These are phyloP conservation scores for Ascochyta koolunga DNA, from an alignment of 2,329 filamentous ascomycete species.

Conservation along the genomic window DNA sequence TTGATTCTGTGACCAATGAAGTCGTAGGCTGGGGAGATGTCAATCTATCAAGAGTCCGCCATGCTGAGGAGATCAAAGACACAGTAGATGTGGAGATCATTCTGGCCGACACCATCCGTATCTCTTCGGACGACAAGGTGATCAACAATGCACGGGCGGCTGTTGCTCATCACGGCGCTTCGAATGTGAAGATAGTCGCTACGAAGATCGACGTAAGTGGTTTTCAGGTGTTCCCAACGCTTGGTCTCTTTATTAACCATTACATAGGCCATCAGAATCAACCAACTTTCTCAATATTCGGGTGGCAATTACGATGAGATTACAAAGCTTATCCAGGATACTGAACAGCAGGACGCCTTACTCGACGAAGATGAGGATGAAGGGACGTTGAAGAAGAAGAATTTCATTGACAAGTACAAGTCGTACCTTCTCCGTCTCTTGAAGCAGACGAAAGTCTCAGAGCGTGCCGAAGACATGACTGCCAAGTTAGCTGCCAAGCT, in stretches of 20 bases:
- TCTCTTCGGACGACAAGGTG: slow-evolving; percentile 22
- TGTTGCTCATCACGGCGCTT: slow-evolving; percentile 16
- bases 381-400: neutral
- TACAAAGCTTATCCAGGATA: neutral
- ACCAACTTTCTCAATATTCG: slow-evolving; percentile 15
- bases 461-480: slow-evolving; percentile 17
- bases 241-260: neutral
- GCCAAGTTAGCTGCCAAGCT: slow-evolving; percentile 16
- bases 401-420: slow-evolving; percentile 14
- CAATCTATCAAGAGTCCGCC: slow-evolving; percentile 22
- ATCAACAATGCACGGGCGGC: slow-evolving; percentile 23
- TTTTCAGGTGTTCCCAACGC: too few relatives aligned
- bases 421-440: slow-evolving; percentile 17
- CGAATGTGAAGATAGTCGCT: slow-evolving; percentile 26
- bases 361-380: slow-evolving; percentile 17
- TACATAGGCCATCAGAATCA: slow-evolving; percentile 7
- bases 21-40: slow-evolving; percentile 27
- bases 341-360: neutral
- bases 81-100: slow-evolving; percentile 29
- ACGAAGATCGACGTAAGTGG: slow-evolving; percentile 36
- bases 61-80: slow-evolving; percentile 27
- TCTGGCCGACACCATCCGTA: slow-evolving; percentile 26
- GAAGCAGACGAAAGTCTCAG: slow-evolving; percentile 13
- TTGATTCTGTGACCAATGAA: neutral
- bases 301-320: slow-evolving; percentile 17